Conservation (phyloP, 441 rosid species). For the Croton setiger region DNA sequence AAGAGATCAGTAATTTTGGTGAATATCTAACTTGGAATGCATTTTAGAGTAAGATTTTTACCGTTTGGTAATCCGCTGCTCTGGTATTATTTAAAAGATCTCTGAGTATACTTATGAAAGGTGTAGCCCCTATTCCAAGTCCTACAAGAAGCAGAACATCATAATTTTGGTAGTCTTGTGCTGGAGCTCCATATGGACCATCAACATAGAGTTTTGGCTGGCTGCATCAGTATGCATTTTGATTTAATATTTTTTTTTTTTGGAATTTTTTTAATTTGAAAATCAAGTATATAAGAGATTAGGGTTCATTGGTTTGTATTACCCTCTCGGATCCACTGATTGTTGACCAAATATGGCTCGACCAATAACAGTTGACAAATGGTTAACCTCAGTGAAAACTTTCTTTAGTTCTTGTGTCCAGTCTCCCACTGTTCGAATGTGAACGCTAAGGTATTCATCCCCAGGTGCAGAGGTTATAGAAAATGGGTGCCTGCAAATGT, state of each 20-base stretch:
- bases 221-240: slow-evolving; percentile 39
- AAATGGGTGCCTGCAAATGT: slow-evolving; percentile 84
- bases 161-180: slow-evolving; percentile 86
- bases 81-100: slow-evolving; percentile 76
- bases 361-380: slow-evolving; percentile 50
- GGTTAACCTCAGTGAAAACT: slow-evolving; percentile 55
- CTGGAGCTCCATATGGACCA: slow-evolving; percentile 98
- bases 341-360: slow-evolving; percentile 49
- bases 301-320: slow-evolving; percentile 10
- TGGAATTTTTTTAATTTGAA: neutral
- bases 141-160: slow-evolving; percentile 96
- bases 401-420: slow-evolving; percentile 88
- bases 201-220: slow-evolving; percentile 74
- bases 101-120: slow-evolving; percentile 86
- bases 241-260: slow-evolving; percentile 14
- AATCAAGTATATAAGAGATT: neutral
- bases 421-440: slow-evolving; percentile 85
- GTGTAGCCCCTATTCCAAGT: slow-evolving; percentile 96
- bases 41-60: slow-evolving; percentile 20
- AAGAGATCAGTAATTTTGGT: slow-evolving; percentile 4
- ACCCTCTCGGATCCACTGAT: slow-evolving; percentile 49
- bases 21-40: neutral
- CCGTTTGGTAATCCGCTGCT: slow-evolving; percentile 66
- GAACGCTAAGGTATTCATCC: slow-evolving; percentile 82
- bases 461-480: slow-evolving; percentile 98